Percentiles rank a stretch among this genome's conserved stretches.
These are phyloP conservation scores for Cladosporium sphaerospermum DNA, from an alignment of 2,329 filamentous ascomycete species.

Conservation along the genomic window DNA sequence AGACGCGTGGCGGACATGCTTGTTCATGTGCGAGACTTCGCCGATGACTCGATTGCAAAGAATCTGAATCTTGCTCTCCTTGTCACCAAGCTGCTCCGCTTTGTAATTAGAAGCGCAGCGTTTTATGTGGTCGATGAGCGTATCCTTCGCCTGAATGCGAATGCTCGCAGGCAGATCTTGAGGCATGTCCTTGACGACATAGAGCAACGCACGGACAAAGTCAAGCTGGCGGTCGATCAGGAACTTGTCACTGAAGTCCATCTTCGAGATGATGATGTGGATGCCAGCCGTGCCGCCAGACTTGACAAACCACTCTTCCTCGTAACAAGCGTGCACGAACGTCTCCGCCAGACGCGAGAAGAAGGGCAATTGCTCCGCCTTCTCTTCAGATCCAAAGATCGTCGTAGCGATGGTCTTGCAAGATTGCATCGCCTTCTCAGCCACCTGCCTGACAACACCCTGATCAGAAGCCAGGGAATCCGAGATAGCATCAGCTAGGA, in stretches of 20 bases:
- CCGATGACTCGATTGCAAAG: conserved; percentile 80
- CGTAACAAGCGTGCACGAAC: conserved; percentile 92
- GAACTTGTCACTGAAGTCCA: conserved; percentile 81
- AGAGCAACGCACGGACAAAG: conserved; percentile 84
- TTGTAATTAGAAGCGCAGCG: conserved; percentile 71
- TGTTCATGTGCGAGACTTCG: conserved; percentile 93
- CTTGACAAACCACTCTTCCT: conserved; percentile 98
- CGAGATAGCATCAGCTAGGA: conserved; percentile 82
- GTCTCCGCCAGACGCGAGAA: conserved; percentile 76
- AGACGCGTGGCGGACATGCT: conserved; percentile 82
- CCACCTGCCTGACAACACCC: conserved; percentile 70
- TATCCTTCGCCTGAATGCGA: conserved; percentile 72
- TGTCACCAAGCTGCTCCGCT: conserved; percentile 69
- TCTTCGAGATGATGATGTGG: conserved; percentile 73
- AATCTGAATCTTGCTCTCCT: conserved; percentile 61
- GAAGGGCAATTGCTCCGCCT: conserved; percentile 71
- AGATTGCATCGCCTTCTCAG: conserved; percentile 68
- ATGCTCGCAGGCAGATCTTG: conserved; percentile 88
- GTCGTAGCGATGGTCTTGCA: conserved; percentile 69
- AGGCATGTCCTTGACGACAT: conserved; percentile 98
- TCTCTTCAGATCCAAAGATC: conserved; percentile 69
- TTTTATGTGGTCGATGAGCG: conserved; percentile 67
- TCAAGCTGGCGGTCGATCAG: conserved; percentile 76
- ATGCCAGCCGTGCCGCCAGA: conserved; percentile 88
- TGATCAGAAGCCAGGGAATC: conserved; percentile 86